Evolutionary conservation across 2,329 filamentous ascomycete species (phyloP).

Genomic region (Decorospora gaudefroyi): DNA sequence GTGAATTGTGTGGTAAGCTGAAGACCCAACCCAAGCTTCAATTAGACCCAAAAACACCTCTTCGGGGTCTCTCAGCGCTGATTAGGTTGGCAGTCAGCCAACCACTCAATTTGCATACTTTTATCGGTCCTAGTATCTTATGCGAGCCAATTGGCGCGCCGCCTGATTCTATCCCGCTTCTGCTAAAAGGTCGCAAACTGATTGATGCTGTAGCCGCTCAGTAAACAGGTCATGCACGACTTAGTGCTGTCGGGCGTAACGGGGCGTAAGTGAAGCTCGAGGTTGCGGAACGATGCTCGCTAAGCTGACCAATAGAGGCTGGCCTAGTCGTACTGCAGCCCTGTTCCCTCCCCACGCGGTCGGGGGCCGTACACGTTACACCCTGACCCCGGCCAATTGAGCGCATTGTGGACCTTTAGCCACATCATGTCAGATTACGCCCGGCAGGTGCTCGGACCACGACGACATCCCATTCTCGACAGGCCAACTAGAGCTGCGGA

Average conservation of each 20-base stretch:
- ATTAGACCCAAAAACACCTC: slow-evolving; percentile 1
- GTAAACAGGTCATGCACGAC: slow-evolving; percentile 14
- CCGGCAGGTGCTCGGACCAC: slow-evolving; percentile 22
- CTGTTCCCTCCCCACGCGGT: slow-evolving; percentile 10
- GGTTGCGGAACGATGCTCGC: slow-evolving; percentile 26
- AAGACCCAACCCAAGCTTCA: not conserved
- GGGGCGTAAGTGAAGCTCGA: slow-evolving; percentile 26
- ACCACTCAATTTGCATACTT: slow-evolving; percentile 20
- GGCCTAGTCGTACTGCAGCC: slow-evolving; percentile 14
- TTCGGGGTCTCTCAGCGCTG: slow-evolving; percentile 5
- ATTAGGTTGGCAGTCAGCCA: slow-evolving; percentile 24
- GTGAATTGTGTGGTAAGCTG: slow-evolving; percentile 4
- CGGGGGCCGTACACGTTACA: slow-evolving; percentile 18
- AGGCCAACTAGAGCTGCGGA: slow-evolving; percentile 9
- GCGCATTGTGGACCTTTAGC: slow-evolving; percentile 16
- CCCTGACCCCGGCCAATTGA: slow-evolving; percentile 14
- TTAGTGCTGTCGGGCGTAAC: slow-evolving; percentile 16
- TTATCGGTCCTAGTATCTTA: slow-evolving; percentile 9
- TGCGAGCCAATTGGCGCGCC: slow-evolving; percentile 9
- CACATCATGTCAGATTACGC: slow-evolving; percentile 35
- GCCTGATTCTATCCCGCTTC: not conserved
- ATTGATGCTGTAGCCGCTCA: slow-evolving; percentile 26
- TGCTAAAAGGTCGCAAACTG: slow-evolving; percentile 6
- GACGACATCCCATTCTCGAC: slow-evolving; percentile 10
- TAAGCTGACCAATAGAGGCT: slow-evolving; percentile 15